These are phyloP conservation scores for Pontederia paniculata DNA, from an alignment of 176 grass and related monocot genomes.

Conservation along the genomic window DNA sequence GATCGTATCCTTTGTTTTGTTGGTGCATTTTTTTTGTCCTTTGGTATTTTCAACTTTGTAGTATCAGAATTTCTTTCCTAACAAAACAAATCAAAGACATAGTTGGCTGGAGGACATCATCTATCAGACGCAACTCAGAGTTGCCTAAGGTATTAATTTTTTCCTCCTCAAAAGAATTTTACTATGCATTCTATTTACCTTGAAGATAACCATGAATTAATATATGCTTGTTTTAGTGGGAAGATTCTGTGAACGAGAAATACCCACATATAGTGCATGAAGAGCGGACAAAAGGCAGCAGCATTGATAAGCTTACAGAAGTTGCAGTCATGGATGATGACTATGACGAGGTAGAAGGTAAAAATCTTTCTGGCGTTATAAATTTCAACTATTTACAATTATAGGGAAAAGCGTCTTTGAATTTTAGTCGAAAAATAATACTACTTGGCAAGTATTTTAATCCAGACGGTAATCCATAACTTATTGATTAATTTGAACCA, in stretches of 20 bases:
- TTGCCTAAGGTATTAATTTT: conserved; percentile 54
- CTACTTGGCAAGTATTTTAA: too few species aligned
- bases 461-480: too few species aligned
- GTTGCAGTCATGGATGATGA: conserved; percentile 14
- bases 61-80: conserved; percentile 19
- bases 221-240: conserved; percentile 43
- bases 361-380: background rate
- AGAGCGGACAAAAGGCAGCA: conserved; percentile 62
- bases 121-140: conserved; percentile 76
- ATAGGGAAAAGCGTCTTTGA: too few species aligned
- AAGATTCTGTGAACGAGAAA: conserved; percentile 39
- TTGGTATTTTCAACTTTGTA: too few species aligned
- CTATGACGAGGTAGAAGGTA: conserved; percentile 62
- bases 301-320: conserved; percentile 30
- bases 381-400: too few species aligned
- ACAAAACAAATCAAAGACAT: conserved; percentile 62
- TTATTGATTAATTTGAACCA: too few species aligned
- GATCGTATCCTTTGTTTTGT: conserved; percentile 62
- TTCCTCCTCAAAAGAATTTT: background rate
- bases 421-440: too few species aligned
- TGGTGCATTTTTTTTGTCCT: too few species aligned
- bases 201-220: conserved; percentile 7
- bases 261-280: conserved; percentile 89
- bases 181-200: conserved; percentile 1
- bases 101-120: conserved; percentile 98